These are phyloP conservation scores for Pseudonectria buxi DNA, from an alignment of 2,329 filamentous ascomycete species.

Conservation along the genomic window DNA sequence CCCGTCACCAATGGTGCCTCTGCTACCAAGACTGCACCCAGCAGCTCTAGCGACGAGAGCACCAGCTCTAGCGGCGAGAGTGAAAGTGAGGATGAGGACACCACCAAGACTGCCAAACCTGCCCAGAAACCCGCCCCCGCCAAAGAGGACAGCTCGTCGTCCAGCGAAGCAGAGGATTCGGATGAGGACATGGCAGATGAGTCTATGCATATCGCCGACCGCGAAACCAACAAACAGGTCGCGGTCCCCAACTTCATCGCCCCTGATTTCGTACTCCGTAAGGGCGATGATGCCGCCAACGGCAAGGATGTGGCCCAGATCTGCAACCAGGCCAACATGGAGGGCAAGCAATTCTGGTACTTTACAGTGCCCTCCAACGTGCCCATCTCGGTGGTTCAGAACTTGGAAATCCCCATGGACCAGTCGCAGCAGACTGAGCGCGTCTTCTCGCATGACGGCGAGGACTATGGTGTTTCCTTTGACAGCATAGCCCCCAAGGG, in stretches of 20 bases:
- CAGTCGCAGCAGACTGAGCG: slow-evolving; percentile 44
- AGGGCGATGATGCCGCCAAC: slow-evolving; percentile 32
- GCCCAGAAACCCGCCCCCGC: slow-evolving; percentile 9
- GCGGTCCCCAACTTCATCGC: slow-evolving; percentile 40
- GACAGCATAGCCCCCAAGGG: slow-evolving; percentile 43
- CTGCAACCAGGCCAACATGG: slow-evolving; percentile 51
- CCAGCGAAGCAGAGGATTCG: slow-evolving; percentile 22
- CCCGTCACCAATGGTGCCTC: slow-evolving; percentile 12
- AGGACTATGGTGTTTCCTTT: slow-evolving; percentile 54
- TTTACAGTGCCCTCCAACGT: slow-evolving; percentile 66
- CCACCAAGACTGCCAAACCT: slow-evolving; percentile 5
- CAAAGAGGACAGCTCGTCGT: slow-evolving; percentile 10
- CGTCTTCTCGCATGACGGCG: slow-evolving; percentile 56
- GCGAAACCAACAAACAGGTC: slow-evolving; percentile 24
- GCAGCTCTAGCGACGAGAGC: slow-evolving; percentile 16
- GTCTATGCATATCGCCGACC: slow-evolving; percentile 33
- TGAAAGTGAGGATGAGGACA: slow-evolving; percentile 10
- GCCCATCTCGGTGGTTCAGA: slow-evolving; percentile 59
- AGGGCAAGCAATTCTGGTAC: slow-evolving; percentile 74
- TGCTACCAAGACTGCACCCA: slow-evolving; percentile 8
- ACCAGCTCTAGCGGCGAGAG: slow-evolving; percentile 1
- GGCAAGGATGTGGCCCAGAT: slow-evolving; percentile 44
- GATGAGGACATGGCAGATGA: slow-evolving; percentile 30
- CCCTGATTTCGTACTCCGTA: slow-evolving; percentile 49
- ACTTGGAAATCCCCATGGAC: slow-evolving; percentile 55